Evolutionary conservation across 1,284 basidiomycete genomes (phyloP), one percentile per base, ranked within the genome.

Genomic region (Wallemia mellicola): DNA sequence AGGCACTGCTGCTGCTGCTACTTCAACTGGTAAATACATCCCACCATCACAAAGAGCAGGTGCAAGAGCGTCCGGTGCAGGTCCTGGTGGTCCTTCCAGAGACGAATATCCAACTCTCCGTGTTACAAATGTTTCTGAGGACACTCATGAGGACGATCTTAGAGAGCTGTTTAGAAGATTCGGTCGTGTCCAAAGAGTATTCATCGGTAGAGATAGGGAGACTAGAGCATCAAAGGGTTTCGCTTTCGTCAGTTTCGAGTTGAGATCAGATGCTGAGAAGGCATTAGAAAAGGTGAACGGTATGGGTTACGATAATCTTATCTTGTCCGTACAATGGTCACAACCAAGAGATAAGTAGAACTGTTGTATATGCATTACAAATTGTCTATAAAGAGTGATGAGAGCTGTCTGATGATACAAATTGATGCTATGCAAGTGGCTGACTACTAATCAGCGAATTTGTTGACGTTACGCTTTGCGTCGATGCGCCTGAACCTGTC

Each of bases 51-150:
- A 48, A 48, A 48, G 38, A 48, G 38, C 38, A 11, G 38, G 38
- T 22, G 38, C 38, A 3, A 77, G 80, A 60, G 78, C 78, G n/a
- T 72, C 79, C 14, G 88, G 87, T 61, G 87, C 77, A 62, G 71
- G 67, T 60, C 62, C 68, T 66, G 11, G 73, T 73, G 64, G 63
- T 24, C 73, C 74, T 54, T 73, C 69, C 56, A 77, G 89, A 59
- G 92, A 96, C 70, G 92, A 98, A 68, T 76, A 92, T 26, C 92
- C 94, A 2, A 99, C 94, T 0, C 77, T 99, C 25, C 86, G 94
- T 59, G 87, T 99, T 65, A 96, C 94, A 54, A 98, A 96, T 68
- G 82, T 99, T 62, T 88, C 86, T 28, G 84, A 89, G 70, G 94
- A 98, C 67, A 88, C 88, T 1, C 81, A 86, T 66, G 94, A 98